Evolutionary conservation across 176 grass and related monocot genomes (phyloP), one percentile per base, ranked within the genome.

Genomic region (Oryza meyeriana): DNA sequence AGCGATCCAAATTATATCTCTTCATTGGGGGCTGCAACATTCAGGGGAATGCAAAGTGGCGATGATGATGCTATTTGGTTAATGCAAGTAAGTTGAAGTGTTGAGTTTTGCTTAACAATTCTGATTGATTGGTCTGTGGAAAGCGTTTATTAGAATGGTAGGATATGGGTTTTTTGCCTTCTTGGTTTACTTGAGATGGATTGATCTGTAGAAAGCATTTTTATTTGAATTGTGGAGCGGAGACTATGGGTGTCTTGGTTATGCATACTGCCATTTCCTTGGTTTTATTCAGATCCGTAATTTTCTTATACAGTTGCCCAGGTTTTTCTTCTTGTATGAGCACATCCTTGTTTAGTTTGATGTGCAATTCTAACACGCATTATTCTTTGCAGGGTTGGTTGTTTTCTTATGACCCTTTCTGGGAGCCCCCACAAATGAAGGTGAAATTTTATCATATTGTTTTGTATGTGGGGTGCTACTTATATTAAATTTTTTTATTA

Each of bases 351-450:
- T 31, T 31, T 84, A 77, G 62, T 58, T 69, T 12, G 59, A 67
- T 71, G 80, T 59, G 22, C 33, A 64, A 76, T 31, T 71, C 35
- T 92, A 66, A 81, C 48, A 75, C 75, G 11, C 62, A 33, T 85
- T 28, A 69, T 42, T 25, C 24, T 70, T 52, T 82, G 39, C 79
- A 97, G 91, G 94, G 94, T 75, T 97, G 94, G 94, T 38, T 97
- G 81, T 97, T 97, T 89, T 88, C 87, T 45, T 97, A 97, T 75
- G 94, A 94, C 79, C 89, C 94, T 85, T 97, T 97, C 74, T 97
- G 94, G 94, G 42, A 94, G 73, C 91, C 94, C 41, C 94, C 86
- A 31, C 94, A 94, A 73, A 97, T 97, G 94, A 97, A 97, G 91
- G 91, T 97, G 62, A 86, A 45, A 50, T 58, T 65, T 72, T 41